A percentile compares a stretch with the other conserved stretches of the same genome.
phyloP scores from a whole-genome alignment of 2,329 filamentous ascomycete species.

The Salinomyces thailandicus region DNA sequence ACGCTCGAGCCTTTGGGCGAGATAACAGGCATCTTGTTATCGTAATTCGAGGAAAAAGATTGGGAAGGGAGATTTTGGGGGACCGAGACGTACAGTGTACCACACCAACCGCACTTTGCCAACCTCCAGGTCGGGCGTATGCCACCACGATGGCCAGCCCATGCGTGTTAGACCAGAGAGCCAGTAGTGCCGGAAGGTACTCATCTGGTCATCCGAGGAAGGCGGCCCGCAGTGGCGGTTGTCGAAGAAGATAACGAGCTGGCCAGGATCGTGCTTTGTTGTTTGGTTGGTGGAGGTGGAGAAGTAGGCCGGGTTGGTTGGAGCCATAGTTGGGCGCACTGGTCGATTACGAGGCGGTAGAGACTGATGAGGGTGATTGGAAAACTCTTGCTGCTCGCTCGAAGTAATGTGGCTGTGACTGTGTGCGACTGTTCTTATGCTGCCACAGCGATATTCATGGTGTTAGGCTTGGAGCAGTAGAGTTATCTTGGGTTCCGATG shows the following conservation, averaged over 20 bases:
- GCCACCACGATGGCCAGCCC: constrained; percentile 14
- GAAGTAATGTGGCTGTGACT: too few species aligned
- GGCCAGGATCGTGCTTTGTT: constrained; percentile 22
- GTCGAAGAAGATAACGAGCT: constrained; percentile 25
- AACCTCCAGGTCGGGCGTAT: constrained; percentile 17
- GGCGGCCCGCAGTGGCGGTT: constrained; percentile 12
- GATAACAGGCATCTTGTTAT: constrained; percentile 1
- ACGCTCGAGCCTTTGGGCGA: neutral
- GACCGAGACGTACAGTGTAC: constrained; percentile 16
- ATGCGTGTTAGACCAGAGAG: constrained; percentile 17
- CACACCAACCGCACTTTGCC: constrained; percentile 21
- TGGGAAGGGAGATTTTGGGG: neutral
- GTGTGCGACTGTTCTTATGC: too few species aligned
- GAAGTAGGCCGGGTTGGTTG: constrained; percentile 15
- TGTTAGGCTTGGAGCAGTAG: too few species aligned
- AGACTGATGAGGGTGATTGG: too few species aligned
- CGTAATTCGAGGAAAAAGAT: constrained; percentile 1
- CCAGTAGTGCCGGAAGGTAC: constrained; percentile 17
- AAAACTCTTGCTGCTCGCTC: too few species aligned
- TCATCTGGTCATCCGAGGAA: constrained; percentile 16
- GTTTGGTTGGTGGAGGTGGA: constrained; percentile 10
- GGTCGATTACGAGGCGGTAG: too few species aligned
- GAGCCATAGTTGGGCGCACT: neutral
- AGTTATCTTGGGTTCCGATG: too few species aligned
- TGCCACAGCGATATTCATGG: too few species aligned